Evolutionary conservation across 345 rosid genomes (phyloP), one percentile per base, ranked within the genome.

Genomic region (Psidium friedrichsthalianum): DNA sequence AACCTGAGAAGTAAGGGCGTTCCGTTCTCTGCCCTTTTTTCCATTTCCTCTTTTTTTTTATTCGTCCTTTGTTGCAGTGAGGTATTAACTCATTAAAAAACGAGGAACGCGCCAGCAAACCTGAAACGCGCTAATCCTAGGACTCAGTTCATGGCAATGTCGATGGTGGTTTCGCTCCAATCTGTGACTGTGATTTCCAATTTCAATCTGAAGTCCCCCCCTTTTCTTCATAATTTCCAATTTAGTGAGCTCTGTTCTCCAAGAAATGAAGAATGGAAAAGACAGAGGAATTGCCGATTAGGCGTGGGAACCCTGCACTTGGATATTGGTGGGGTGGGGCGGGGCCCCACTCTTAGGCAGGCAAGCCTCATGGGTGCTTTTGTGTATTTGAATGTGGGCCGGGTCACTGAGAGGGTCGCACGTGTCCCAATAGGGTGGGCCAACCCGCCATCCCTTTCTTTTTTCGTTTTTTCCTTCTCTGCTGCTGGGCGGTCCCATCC

Each of bases 401-500:
- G 47, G 18, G 47, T 69, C 80, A 0, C 18, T 36, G 80, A 4
- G 47, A 36, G 25, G 25, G 80, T 0, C 47, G 80, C 47, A 9
- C 47, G 80, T 69, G 80, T 36, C 42, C 47, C 24, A 10, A 69
- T 36, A 8, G 2, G 22, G 76, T 3, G 76, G 76, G 44, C 42
- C 76, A 36, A 42, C 21, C 74, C 40, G 8, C 42, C 76, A 3
- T 13, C 20, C 40, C 1, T 0, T 6, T 5, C 6, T 54, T 16
- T 53, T 14, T 52, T 53, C 2, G 13, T 6, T 13, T 1, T 0
- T 5, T 14, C 0, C 6, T 22, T 18, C 11, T 15, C 42, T 3
- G 8, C 76, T 15, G 8, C 25, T 22, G 11, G 22, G 42, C 44
- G 42, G 76, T 29, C 42, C 74, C 74, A 29, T 61, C 74, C 74